Evolutionary conservation across 116 monocot genomes (phyloP).

Genomic region (Cymodocea nodosa): DNA sequence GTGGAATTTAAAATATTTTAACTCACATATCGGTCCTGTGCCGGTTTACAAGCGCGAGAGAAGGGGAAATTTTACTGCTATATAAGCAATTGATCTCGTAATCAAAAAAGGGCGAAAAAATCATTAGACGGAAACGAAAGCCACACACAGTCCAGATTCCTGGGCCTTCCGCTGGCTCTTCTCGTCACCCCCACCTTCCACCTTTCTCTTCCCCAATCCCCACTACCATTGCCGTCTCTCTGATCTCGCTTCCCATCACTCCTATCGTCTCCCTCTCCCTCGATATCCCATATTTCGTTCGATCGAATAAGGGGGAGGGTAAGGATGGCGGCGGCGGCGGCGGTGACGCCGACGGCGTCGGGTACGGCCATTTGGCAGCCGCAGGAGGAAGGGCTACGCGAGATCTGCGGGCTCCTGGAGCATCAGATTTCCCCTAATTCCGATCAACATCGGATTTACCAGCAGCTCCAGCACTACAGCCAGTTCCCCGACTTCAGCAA

Average conservation of each 20-base stretch:
- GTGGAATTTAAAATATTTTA: too few relatives aligned
- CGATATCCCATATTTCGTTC: neutral
- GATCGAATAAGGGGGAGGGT: neutral
- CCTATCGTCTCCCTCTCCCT: neutral
- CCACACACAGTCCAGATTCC: too few relatives aligned
- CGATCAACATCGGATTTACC: slow-evolving; percentile 80
- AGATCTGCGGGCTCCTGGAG: slow-evolving; percentile 91
- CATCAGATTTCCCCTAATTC: slow-evolving; percentile 79
- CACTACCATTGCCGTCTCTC: too few relatives aligned
- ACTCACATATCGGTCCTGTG: too few relatives aligned
- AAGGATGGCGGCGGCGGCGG: slow-evolving; percentile 20
- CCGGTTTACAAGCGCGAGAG: too few relatives aligned
- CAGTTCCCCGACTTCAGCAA: slow-evolving; percentile 95
- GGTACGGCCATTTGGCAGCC: slow-evolving; percentile 58
- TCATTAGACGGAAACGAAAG: too few relatives aligned
- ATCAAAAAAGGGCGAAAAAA: too few relatives aligned
- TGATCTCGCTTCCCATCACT: neutral
- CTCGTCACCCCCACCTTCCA: too few relatives aligned
- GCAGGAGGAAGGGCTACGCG: slow-evolving; percentile 84
- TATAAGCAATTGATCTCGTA: too few relatives aligned
- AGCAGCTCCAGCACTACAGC: slow-evolving; percentile 83
- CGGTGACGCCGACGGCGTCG: slow-evolving; percentile 19
- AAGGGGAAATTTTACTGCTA: too few relatives aligned
- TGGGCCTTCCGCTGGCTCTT: too few relatives aligned
- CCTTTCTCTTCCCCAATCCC: too few relatives aligned